Percentiles rank a stretch among this genome's conserved stretches.
phyloP scores from a whole-genome alignment of 169 alveolate genomes.

The Eimeria falciformis region DNA sequence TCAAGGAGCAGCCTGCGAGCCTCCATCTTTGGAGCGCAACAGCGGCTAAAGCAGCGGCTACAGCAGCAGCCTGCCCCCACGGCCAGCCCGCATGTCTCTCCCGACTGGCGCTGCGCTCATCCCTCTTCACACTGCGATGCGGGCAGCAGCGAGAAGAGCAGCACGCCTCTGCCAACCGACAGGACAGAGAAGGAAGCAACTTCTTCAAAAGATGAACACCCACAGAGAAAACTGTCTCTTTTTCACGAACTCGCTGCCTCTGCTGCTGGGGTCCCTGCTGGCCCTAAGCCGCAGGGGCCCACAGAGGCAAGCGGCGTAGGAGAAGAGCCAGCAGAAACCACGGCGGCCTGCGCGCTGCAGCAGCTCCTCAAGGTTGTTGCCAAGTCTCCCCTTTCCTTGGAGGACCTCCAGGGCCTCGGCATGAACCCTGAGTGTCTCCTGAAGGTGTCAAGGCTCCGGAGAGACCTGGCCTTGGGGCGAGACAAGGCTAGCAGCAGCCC shows the following conservation, averaged over 20 bases:
- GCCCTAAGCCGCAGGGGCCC: neutral
- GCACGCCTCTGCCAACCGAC: neutral
- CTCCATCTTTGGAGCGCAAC: neutral
- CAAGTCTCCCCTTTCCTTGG: conserved; percentile 10
- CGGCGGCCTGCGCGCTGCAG: conserved; percentile 16
- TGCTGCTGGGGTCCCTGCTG: neutral
- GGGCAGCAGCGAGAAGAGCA: conserved; percentile 10
- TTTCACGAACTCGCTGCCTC: conserved; percentile 37
- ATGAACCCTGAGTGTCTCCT: neutral
- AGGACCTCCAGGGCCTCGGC: conserved; percentile 15
- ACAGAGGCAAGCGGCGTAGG: neutral
- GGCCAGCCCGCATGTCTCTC: neutral
- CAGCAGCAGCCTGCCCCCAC: neutral
- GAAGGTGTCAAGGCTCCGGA: conserved; percentile 33
- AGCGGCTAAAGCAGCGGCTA: neutral
- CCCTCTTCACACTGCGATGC: too few relatives aligned
- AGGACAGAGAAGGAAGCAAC: neutral
- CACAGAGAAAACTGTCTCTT: neutral
- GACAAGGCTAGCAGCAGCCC: neutral
- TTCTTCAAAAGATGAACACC: neutral
- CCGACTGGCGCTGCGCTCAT: neutral
- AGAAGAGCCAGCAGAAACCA: conserved; percentile 16
- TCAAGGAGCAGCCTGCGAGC: conserved; percentile 6
- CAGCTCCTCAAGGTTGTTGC: conserved; percentile 23
- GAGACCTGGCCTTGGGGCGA: conserved; percentile 18